Conservation (phyloP, 805 yeast species). For the Starmerella riodocensis region DNA sequence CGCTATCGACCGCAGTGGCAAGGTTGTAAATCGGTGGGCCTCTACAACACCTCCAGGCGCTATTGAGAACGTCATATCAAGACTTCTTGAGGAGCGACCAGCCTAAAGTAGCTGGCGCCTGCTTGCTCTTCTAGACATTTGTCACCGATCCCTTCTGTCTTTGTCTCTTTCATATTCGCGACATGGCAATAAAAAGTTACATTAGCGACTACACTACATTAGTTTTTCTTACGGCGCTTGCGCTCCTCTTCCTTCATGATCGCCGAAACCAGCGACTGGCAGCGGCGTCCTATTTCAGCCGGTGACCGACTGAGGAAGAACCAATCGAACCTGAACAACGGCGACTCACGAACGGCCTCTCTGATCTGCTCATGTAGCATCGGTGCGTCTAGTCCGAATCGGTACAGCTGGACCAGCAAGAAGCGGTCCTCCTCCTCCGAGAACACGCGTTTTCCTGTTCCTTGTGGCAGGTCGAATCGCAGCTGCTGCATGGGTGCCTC, state of each 20-base stretch:
- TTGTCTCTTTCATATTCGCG: not conserved
- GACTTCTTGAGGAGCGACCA: slow-evolving; percentile 3
- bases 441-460: slow-evolving; percentile 52
- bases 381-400: slow-evolving; percentile 66
- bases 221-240: slow-evolving; percentile 5
- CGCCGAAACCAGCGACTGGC: slow-evolving; percentile 62
- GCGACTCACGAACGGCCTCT: slow-evolving; percentile 57
- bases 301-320: slow-evolving; percentile 70
- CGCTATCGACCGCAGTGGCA: slow-evolving; percentile 43
- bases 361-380: slow-evolving; percentile 69
- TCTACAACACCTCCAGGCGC: slow-evolving; percentile 55
- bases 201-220: not conserved
- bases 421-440: slow-evolving; percentile 87
- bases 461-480: slow-evolving; percentile 45
- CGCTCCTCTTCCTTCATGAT: slow-evolving; percentile 48
- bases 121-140: no score
- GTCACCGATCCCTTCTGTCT: no score
- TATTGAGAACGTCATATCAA: slow-evolving; percentile 24
- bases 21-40: slow-evolving; percentile 47
- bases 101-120: not conserved
- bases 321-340: slow-evolving; percentile 76
- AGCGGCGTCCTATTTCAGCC: slow-evolving; percentile 67
- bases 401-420: slow-evolving; percentile 62
- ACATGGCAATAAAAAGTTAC: not conserved
- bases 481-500: slow-evolving; percentile 71